phyloP scores from a whole-genome alignment of 148 eudicot genomes.

The Amaranthus palmeri region DNA sequence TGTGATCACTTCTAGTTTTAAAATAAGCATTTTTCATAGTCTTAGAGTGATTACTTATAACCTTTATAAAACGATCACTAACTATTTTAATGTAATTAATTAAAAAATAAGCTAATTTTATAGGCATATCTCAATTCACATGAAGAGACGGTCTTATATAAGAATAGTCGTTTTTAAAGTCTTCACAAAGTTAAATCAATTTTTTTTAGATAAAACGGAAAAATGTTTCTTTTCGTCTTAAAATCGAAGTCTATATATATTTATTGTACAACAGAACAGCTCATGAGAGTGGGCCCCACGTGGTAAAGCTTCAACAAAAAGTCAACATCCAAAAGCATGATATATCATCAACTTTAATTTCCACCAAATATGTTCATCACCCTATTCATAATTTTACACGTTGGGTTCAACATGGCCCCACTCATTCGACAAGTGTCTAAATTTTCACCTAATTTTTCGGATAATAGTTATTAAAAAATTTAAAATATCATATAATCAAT shows the following conservation, averaged over 20 bases:
- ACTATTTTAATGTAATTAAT: no score
- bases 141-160: no score
- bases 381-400: slow-evolving; percentile 11
- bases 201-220: not conserved
- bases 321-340: slow-evolving; percentile 16
- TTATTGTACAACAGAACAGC: not conserved
- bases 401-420: not conserved
- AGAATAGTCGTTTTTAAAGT: no score
- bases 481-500: not conserved
- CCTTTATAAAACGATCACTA: no score
- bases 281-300: slow-evolving; percentile 7
- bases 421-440: not conserved
- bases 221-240: not conserved
- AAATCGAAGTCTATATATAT: not conserved
- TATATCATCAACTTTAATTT: not conserved
- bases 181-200: no score
- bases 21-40: no score
- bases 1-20: no score
- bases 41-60: no score
- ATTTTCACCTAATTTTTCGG: slow-evolving; percentile 10
- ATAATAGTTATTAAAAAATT: not conserved
- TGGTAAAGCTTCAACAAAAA: not conserved
- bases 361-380: not conserved
- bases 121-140: no score
- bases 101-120: no score